Evolutionary conservation across 495 filamentous ascomycete species (phyloP).

Genomic region (Amphirosellinia nigrospora): DNA sequence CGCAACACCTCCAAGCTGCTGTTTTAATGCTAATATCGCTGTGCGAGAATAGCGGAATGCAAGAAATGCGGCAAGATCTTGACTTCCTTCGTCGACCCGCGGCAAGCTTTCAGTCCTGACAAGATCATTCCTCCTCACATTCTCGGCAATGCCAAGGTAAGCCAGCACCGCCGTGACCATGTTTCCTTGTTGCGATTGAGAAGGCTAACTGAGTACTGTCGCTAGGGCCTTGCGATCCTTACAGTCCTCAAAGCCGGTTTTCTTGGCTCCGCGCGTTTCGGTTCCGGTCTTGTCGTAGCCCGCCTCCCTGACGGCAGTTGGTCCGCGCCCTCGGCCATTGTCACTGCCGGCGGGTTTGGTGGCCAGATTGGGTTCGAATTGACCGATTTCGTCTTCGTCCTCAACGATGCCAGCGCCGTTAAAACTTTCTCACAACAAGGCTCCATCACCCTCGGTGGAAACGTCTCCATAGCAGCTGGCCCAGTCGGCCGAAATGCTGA

Average conservation of each 20-base stretch:
- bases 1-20: slow-evolving; percentile 10
- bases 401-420: slow-evolving; percentile 91
- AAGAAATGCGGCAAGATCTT: slow-evolving; percentile 93
- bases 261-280: slow-evolving; percentile 89
- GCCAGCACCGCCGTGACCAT: slow-evolving; percentile 27
- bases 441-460: slow-evolving; percentile 89
- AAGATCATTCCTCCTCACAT: slow-evolving; percentile 95
- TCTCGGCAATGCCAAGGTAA: slow-evolving; percentile 88
- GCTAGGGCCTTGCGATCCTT: slow-evolving; percentile 88
- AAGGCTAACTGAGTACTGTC: background rate
- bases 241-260: slow-evolving; percentile 97
- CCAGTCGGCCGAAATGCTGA: slow-evolving; percentile 95
- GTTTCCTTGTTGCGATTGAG: background rate
- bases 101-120: slow-evolving; percentile 93
- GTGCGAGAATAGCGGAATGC: slow-evolving; percentile 71
- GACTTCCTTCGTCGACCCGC: slow-evolving; percentile 91
- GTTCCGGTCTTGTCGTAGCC: slow-evolving; percentile 91
- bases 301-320: slow-evolving; percentile 89
- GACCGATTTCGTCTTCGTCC: slow-evolving; percentile 98
- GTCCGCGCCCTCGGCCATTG: slow-evolving; percentile 93
- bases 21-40: slow-evolving; percentile 3
- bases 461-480: slow-evolving; percentile 94
- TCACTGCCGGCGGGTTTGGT: slow-evolving; percentile 89
- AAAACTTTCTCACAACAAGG: slow-evolving; percentile 94
- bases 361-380: slow-evolving; percentile 97